These are phyloP conservation scores for Ophiostoma novo-ulmi DNA, from an alignment of 2,329 filamentous ascomycete species.

Conservation along the genomic window DNA sequence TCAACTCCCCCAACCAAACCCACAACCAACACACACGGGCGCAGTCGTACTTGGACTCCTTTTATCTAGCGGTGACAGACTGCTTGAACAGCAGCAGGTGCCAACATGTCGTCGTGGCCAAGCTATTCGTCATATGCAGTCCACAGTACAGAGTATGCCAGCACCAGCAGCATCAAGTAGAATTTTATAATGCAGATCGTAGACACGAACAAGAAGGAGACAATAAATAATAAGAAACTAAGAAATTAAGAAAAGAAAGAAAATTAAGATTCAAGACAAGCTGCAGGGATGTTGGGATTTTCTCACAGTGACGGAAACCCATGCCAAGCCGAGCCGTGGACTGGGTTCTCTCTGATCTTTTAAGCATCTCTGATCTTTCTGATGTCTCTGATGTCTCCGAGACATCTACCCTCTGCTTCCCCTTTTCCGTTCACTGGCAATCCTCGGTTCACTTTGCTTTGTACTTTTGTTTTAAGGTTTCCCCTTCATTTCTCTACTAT, in stretches of 20 bases:
- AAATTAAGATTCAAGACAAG: background rate
- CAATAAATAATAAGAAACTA: background rate
- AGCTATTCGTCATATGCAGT: slow-evolving; percentile 10
- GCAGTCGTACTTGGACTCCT: background rate
- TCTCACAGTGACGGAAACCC: slow-evolving; percentile 1
- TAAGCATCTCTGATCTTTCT: too few species aligned
- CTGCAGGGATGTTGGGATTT: background rate
- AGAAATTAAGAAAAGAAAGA: background rate
- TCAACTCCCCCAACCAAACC: background rate
- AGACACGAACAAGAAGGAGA: background rate
- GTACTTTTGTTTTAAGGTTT: background rate
- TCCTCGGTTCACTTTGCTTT: background rate
- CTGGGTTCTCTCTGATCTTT: background rate
- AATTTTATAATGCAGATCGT: background rate
- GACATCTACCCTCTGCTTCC: background rate
- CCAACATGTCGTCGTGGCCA: slow-evolving; percentile 4
- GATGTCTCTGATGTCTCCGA: background rate
- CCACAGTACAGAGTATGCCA: background rate
- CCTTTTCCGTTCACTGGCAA: background rate
- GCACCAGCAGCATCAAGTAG: background rate
- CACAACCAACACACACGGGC: slow-evolving; percentile 1
- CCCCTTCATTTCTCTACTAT: background rate
- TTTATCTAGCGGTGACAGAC: slow-evolving; percentile 2
- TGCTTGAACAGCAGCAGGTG: background rate
- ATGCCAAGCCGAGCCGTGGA: slow-evolving; percentile 2